phyloP scores from a whole-genome alignment of 2,329 filamentous ascomycete species.

The Xylaria arbuscula region DNA sequence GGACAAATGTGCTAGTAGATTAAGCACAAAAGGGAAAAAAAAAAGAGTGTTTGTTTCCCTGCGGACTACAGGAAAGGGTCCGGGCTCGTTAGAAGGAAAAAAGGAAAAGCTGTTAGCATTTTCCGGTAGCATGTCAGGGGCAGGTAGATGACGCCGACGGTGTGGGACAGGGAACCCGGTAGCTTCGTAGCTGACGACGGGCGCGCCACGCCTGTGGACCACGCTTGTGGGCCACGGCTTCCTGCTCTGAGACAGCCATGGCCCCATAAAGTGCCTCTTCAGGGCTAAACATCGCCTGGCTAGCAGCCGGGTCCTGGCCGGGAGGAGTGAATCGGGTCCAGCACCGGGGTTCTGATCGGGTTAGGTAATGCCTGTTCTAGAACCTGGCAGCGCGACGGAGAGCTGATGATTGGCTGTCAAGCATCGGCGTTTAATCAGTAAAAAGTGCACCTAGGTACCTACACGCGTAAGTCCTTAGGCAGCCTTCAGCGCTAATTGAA shows the following conservation, averaged over 20 bases:
- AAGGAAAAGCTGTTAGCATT: slow-evolving; percentile 6
- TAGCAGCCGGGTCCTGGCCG: slow-evolving; percentile 10
- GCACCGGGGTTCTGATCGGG: slow-evolving; percentile 7
- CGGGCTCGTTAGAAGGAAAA: slow-evolving; percentile 9
- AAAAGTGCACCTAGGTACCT: neutral
- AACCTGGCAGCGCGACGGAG: slow-evolving; percentile 3
- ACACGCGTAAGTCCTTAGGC: neutral
- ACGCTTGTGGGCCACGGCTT: slow-evolving; percentile 24
- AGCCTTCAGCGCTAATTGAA: neutral
- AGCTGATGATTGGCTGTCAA: slow-evolving; percentile 22
- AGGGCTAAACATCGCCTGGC: neutral
- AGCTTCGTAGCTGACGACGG: slow-evolving; percentile 24
- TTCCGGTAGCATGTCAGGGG: slow-evolving; percentile 15
- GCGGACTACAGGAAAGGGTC: neutral
- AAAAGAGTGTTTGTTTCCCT: slow-evolving; percentile 13
- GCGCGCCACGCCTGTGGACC: slow-evolving; percentile 28
- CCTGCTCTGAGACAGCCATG: slow-evolving; percentile 9
- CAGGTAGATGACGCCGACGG: slow-evolving; percentile 28
- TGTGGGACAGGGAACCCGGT: slow-evolving; percentile 21
- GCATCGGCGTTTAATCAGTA: neutral
- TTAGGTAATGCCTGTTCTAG: slow-evolving; percentile 23
- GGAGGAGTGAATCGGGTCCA: slow-evolving; percentile 23
- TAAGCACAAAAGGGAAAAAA: slow-evolving; percentile 7
- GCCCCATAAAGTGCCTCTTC: slow-evolving; percentile 28
- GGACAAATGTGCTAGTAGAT: neutral